Evolutionary conservation across 352 stramenopile genomes (phyloP).

Genomic region (Globisporangium paddicum): DNA sequence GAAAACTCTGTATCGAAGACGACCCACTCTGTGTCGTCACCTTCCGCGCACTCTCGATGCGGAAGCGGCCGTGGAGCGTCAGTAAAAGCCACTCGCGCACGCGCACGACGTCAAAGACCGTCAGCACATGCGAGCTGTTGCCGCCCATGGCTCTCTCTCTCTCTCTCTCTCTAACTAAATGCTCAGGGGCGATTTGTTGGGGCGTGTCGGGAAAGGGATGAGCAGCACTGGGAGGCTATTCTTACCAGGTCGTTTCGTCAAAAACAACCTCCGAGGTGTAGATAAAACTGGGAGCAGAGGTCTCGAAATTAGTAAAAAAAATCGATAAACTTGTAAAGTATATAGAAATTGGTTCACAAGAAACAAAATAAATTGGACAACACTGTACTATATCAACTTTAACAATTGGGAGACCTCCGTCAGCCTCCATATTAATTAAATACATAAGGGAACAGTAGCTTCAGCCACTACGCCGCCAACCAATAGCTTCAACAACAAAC

Average conservation of each 20-base stretch:
- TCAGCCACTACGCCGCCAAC: neutral
- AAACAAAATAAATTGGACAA: no score
- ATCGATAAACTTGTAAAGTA: no score
- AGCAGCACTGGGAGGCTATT: neutral
- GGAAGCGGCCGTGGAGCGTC: conserved; percentile 17
- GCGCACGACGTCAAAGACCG: conserved; percentile 19
- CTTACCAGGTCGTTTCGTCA: neutral
- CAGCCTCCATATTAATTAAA: neutral
- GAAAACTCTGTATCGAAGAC: conserved; percentile 15
- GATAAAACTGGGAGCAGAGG: no score
- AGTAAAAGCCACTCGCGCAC: conserved; percentile 35
- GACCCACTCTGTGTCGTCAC: neutral
- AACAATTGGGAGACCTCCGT: neutral
- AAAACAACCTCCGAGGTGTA: neutral
- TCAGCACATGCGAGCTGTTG: conserved; percentile 22
- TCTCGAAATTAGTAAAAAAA: neutral
- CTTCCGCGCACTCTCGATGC: neutral
- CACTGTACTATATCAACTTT: neutral
- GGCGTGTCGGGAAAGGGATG: neutral
- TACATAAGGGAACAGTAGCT: neutral
- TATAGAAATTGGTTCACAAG: neutral
- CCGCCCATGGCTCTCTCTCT: no score
- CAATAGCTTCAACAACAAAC: no score
- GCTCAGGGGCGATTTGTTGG: no score
- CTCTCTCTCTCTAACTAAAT: no score